Percentiles rank a stretch among this genome's conserved stretches.
phyloP scores from a whole-genome alignment of 257 asterid species.

The Solanum chmielewskii region DNA sequence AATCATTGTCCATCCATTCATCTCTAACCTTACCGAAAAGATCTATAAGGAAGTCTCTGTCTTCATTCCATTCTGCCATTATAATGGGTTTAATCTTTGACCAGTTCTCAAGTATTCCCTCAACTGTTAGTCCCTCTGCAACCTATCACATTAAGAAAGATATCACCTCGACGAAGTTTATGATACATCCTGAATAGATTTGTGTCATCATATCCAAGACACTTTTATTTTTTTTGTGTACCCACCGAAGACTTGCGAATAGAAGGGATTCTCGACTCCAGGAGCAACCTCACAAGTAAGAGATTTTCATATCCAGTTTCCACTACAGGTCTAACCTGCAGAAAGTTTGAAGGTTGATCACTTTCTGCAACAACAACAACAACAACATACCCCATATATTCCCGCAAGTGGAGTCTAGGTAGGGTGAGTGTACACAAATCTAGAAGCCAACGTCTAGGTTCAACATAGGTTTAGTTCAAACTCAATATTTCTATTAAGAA shows the following conservation, averaged over 20 bases:
- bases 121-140: slow-evolving; percentile 67
- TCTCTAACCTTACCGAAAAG: slow-evolving; percentile 87
- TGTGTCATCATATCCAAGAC: background rate
- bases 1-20: slow-evolving; percentile 75
- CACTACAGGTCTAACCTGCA: slow-evolving; percentile 93
- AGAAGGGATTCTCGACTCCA: slow-evolving; percentile 66
- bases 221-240: slow-evolving; percentile 6
- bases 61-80: slow-evolving; percentile 78
- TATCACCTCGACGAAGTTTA: slow-evolving; percentile 1
- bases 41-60: slow-evolving; percentile 57
- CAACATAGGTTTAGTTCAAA: background rate
- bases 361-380: background rate
- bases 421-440: background rate
- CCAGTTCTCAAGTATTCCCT: slow-evolving; percentile 75
- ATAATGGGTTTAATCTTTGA: slow-evolving; percentile 59
- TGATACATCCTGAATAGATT: slow-evolving; percentile 1
- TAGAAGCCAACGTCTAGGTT: background rate
- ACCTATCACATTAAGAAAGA: slow-evolving; percentile 39
- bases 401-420: background rate
- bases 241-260: slow-evolving; percentile 77
- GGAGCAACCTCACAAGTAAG: slow-evolving; percentile 75
- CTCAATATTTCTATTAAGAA: background rate
- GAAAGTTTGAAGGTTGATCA: slow-evolving; percentile 7
- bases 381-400: background rate
- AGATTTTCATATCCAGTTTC: slow-evolving; percentile 94